Evolutionary conservation across 2,329 filamentous ascomycete species (phyloP).

Genomic region (Pseudodiploospora longispora): DNA sequence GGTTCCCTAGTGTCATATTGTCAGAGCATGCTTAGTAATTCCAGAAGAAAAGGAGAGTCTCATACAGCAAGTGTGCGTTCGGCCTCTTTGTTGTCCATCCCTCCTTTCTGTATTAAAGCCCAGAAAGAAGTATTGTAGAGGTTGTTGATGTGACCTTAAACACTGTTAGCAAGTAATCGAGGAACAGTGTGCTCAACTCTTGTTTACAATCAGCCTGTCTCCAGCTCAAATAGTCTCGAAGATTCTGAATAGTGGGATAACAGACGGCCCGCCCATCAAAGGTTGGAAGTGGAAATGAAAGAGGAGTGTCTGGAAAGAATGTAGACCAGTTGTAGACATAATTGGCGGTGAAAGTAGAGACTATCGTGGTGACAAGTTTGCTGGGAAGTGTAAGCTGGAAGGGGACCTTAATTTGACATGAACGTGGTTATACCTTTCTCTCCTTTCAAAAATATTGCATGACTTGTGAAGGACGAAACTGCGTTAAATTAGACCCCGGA

Average conservation of each 20-base stretch:
- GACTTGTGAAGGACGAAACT: constrained; percentile 87
- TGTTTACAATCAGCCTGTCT: constrained; percentile 84
- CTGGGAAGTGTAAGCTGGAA: constrained; percentile 34
- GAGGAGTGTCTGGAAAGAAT: constrained; percentile 62
- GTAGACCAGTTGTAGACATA: constrained; percentile 76
- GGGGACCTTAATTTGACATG: neutral
- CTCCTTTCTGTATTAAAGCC: constrained; percentile 72
- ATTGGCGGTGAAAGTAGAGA: constrained; percentile 87
- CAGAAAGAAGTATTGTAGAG: constrained; percentile 98
- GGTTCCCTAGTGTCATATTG: constrained; percentile 53
- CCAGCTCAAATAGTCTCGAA: constrained; percentile 96
- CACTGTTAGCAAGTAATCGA: constrained; percentile 9
- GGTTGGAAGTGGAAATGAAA: constrained; percentile 70
- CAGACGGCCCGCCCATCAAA: constrained; percentile 90
- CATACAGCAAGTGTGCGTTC: constrained; percentile 69
- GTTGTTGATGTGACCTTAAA: constrained; percentile 87
- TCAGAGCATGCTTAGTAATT: constrained; percentile 11
- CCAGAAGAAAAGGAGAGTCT: neutral
- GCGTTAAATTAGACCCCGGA: constrained; percentile 5
- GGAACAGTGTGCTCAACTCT: no score
- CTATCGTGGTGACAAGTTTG: constrained; percentile 84
- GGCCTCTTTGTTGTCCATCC: constrained; percentile 67
- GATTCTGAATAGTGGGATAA: constrained; percentile 74
- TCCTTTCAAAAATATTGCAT: constrained; percentile 75
- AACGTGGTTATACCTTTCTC: constrained; percentile 53